These are phyloP conservation scores for Raphanus raphanistrum DNA, from an alignment of 345 rosid genomes.

Conservation along the genomic window DNA sequence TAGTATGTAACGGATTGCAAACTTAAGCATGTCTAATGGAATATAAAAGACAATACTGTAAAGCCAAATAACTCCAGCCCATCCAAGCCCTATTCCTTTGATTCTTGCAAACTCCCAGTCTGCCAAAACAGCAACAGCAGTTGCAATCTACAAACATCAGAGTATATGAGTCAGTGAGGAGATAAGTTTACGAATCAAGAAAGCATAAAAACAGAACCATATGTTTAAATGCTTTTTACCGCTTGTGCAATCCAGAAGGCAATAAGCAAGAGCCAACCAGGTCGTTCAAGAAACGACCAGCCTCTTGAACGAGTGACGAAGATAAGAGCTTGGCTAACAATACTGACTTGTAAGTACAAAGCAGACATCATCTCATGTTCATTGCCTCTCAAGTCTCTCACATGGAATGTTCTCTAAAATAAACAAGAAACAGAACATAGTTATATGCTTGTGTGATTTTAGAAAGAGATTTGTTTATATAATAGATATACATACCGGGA, in stretches of 20 bases:
- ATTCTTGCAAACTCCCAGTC: constrained; percentile 78
- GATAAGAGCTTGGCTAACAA: constrained; percentile 89
- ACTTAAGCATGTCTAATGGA: constrained; percentile 80
- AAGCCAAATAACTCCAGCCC: constrained; percentile 92
- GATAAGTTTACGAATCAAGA: not conserved
- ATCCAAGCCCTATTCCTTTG: constrained; percentile 85
- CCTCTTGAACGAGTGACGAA: constrained; percentile 91
- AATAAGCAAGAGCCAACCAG: constrained; percentile 54
- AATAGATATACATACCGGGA: constrained; percentile 48
- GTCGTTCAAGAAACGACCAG: constrained; percentile 84
- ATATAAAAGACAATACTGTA: constrained; percentile 69
- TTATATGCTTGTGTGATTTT: not conserved
- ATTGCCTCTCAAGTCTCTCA: constrained; percentile 42
- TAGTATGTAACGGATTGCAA: constrained; percentile 71
- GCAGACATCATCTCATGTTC: constrained; percentile 74
- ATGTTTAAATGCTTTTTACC: constrained; percentile 41
- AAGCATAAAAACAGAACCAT: not conserved
- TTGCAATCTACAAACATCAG: constrained; percentile 57
- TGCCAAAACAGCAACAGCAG: constrained; percentile 67
- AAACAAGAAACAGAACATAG: not conserved
- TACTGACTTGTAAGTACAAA: constrained; percentile 93
- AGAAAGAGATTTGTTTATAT: not conserved
- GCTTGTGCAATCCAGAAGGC: constrained; percentile 73
- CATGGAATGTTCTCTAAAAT: constrained; percentile 65
- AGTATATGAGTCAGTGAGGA: not conserved